phyloP scores from a whole-genome alignment of 2,329 filamentous ascomycete species.

The Aureobasidium sp. region DNA sequence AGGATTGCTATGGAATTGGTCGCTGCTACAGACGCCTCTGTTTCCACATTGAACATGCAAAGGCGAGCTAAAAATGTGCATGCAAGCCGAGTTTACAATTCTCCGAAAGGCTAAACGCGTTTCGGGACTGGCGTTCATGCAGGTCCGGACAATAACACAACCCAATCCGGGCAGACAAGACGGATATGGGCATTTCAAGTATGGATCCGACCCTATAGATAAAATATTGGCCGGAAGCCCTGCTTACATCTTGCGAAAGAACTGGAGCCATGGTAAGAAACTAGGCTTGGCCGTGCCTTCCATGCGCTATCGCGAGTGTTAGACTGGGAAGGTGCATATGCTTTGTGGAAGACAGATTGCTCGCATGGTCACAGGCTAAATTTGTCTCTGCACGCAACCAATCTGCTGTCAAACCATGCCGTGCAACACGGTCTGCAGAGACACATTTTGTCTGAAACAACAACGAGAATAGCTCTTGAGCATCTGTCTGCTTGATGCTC shows the following conservation, averaged over 20 bases:
- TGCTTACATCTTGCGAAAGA: neutral
- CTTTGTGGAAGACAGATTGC: neutral
- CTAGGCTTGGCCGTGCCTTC: neutral
- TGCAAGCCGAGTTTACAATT: neutral
- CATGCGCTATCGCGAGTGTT: neutral
- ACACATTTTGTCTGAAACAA: neutral
- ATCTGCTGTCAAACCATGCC: slow-evolving; percentile 2
- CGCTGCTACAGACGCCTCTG: neutral
- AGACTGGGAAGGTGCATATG: neutral
- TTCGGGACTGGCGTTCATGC: slow-evolving; percentile 3
- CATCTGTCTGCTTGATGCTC: neutral
- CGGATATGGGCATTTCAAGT: neutral
- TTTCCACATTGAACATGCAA: neutral
- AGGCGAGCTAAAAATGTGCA: neutral
- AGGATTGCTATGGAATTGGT: neutral
- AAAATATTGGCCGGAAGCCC: slow-evolving; percentile 1
- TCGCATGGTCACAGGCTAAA: neutral
- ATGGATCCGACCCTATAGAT: neutral
- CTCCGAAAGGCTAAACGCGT: neutral
- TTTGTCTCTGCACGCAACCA: neutral
- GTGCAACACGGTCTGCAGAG: slow-evolving; percentile 1
- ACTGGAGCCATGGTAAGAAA: neutral
- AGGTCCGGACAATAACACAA: slow-evolving; percentile 10
- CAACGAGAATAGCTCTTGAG: neutral
- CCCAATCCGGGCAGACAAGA: neutral